Percentiles rank a stretch among this genome's conserved stretches.
Conservation (phyloP, 305 asterid species). For the Fraxinus albicans region DNA sequence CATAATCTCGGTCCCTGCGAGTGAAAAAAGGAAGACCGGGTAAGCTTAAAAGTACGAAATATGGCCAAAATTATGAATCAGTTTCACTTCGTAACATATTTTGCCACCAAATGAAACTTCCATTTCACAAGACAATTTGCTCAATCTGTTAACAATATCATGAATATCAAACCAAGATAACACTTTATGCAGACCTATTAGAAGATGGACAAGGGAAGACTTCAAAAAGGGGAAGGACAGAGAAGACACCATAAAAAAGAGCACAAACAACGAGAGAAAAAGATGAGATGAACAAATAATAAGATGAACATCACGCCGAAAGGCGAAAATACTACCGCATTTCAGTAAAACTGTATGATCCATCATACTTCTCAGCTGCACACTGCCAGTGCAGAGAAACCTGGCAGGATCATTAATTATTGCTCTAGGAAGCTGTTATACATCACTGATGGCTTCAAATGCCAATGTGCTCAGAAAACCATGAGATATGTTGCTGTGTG, state of each 20-base stretch:
- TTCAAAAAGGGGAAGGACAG: background rate
- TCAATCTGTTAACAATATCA: background rate
- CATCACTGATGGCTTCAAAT: slow-evolving; percentile 46
- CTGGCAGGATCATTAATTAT: slow-evolving; percentile 82
- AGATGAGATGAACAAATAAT: background rate
- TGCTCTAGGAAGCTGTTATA: slow-evolving; percentile 72
- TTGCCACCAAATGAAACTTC: background rate
- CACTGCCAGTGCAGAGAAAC: slow-evolving; percentile 99
- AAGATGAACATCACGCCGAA: slow-evolving; percentile 7
- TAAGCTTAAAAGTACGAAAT: background rate
- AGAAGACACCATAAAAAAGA: background rate
- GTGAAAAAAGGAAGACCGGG: background rate
- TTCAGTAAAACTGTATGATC: slow-evolving; percentile 50
- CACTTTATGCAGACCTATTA: background rate
- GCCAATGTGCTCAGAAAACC: slow-evolving; percentile 42
- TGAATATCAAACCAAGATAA: background rate
- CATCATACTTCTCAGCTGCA: slow-evolving; percentile 99
- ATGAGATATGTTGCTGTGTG: slow-evolving; percentile 39
- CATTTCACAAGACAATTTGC: background rate
- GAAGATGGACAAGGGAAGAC: background rate
- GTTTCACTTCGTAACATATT: background rate
- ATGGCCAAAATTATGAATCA: background rate
- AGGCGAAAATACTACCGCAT: slow-evolving; percentile 6
- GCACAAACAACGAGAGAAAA: background rate
- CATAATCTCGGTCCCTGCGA: slow-evolving; percentile 57